phyloP scores from a whole-genome alignment of 2,329 filamentous ascomycete genomes.

The Emergomyces africanus region DNA sequence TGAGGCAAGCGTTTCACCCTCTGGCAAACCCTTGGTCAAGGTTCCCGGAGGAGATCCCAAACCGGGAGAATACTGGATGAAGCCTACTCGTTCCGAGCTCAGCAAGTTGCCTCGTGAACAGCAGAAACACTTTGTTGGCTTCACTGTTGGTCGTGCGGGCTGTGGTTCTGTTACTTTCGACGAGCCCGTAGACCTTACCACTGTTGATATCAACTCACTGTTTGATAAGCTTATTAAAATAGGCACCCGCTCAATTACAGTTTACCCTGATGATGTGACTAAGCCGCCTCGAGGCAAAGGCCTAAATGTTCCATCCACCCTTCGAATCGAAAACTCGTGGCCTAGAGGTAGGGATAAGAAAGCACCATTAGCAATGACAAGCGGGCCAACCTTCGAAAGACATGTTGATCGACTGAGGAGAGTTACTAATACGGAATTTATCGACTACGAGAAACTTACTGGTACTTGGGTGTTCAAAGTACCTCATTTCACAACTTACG shows the following conservation, averaged over 20 bases:
- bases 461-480: slow-evolving; percentile 88
- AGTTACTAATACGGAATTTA: slow-evolving; percentile 68
- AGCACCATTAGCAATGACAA: slow-evolving; percentile 42
- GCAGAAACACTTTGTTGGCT: slow-evolving; percentile 58
- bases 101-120: slow-evolving; percentile 68
- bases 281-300: slow-evolving; percentile 81
- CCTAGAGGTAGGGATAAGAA: slow-evolving; percentile 57
- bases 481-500: slow-evolving; percentile 95
- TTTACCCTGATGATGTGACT: slow-evolving; percentile 61
- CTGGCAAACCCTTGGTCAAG: slow-evolving; percentile 18
- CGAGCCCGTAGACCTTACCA: slow-evolving; percentile 67
- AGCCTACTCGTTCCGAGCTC: slow-evolving; percentile 61
- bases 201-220: slow-evolving; percentile 67
- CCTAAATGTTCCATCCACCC: slow-evolving; percentile 79
- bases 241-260: slow-evolving; percentile 66
- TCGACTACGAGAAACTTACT: slow-evolving; percentile 63
- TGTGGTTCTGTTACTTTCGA: slow-evolving; percentile 75
- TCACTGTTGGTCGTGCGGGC: slow-evolving; percentile 70
- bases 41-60: slow-evolving; percentile 35
- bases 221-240: slow-evolving; percentile 65
- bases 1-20: slow-evolving; percentile 32
- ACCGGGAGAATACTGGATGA: slow-evolving; percentile 77
- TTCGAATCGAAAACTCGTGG: slow-evolving; percentile 87
- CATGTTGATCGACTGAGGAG: slow-evolving; percentile 71
- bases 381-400: slow-evolving; percentile 57